Conservation (phyloP, 768 basidiomycete genomes). For the Thelephora aurantiotincta region DNA sequence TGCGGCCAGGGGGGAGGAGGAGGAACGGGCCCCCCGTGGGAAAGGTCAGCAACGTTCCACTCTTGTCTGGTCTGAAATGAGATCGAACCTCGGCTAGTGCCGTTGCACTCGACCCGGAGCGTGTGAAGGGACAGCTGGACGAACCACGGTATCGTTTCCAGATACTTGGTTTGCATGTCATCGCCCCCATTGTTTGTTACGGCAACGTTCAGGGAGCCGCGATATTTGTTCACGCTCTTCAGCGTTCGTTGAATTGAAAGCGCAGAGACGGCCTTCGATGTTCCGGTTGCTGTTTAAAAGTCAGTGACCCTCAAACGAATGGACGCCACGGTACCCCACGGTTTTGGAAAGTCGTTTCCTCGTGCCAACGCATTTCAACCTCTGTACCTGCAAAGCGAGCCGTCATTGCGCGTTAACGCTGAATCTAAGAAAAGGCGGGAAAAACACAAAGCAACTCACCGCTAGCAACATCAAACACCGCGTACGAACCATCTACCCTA, state of each 20-base stretch:
- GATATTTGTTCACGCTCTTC: slow-evolving; percentile 60
- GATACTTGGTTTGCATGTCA: slow-evolving; percentile 43
- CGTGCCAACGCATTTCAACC: slow-evolving; percentile 40
- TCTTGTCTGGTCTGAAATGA: too few species aligned
- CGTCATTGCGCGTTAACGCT: slow-evolving; percentile 1
- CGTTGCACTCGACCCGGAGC: slow-evolving; percentile 36
- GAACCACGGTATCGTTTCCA: slow-evolving; percentile 92
- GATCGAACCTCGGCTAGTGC: slow-evolving; percentile 25
- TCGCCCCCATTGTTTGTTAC: slow-evolving; percentile 44
- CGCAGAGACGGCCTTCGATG: slow-evolving; percentile 27
- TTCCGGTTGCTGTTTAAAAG: slow-evolving; percentile 18
- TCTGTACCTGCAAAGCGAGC: slow-evolving; percentile 35
- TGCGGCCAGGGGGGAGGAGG: not conserved
- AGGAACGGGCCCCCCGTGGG: not conserved
- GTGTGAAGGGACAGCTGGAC: slow-evolving; percentile 83
- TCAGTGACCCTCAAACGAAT: not conserved
- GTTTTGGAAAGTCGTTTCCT: slow-evolving; percentile 36
- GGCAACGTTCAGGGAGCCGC: slow-evolving; percentile 54
- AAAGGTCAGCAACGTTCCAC: slow-evolving; percentile 9
- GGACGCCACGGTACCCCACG: slow-evolving; percentile 26
- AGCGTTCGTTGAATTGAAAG: slow-evolving; percentile 58
- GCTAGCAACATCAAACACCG: slow-evolving; percentile 32
- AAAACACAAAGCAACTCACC: slow-evolving; percentile 22
- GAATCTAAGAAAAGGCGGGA: not conserved
- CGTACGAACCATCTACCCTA: slow-evolving; percentile 17